Conservation (phyloP, 139 green algal genomes). For the Zygnema circumcarinatum region DNA sequence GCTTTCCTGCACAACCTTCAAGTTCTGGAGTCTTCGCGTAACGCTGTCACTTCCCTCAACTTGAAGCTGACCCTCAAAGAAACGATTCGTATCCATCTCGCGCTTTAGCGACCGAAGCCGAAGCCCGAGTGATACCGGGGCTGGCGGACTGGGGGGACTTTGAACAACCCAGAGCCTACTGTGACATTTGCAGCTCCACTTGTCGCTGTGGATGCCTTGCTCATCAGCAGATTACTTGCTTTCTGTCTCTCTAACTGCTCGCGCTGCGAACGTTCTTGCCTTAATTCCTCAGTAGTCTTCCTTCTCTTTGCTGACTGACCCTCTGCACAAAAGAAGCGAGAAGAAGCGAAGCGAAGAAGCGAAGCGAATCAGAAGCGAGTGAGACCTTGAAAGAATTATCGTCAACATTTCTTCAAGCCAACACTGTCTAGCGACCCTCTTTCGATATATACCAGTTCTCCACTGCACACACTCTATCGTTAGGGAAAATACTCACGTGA, state of each 20-base stretch:
- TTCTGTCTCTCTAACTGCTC: conserved; percentile 13
- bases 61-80: too few relatives aligned
- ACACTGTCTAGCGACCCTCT: neutral
- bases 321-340: neutral
- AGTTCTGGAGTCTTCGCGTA: too few relatives aligned
- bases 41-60: too few relatives aligned
- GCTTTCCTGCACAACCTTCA: too few relatives aligned
- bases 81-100: too few relatives aligned
- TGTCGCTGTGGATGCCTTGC: neutral
- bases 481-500: neutral
- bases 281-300: conserved; percentile 31
- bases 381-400: neutral
- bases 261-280: conserved; percentile 19
- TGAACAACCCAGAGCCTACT: too few relatives aligned
- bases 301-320: conserved; percentile 10
- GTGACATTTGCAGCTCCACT: neutral
- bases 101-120: neutral
- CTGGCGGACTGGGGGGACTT: conserved; percentile 9
- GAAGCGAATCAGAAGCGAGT: neutral
- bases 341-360: neutral
- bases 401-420: neutral
- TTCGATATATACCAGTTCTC: neutral
- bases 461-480: neutral
- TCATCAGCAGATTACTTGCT: neutral
- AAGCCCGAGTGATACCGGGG: conserved; percentile 26